Evolutionary conservation across 2,329 filamentous ascomycete species (phyloP), one percentile per base, ranked within the genome.

Genomic region (Sphaerulina vaccinii): DNA sequence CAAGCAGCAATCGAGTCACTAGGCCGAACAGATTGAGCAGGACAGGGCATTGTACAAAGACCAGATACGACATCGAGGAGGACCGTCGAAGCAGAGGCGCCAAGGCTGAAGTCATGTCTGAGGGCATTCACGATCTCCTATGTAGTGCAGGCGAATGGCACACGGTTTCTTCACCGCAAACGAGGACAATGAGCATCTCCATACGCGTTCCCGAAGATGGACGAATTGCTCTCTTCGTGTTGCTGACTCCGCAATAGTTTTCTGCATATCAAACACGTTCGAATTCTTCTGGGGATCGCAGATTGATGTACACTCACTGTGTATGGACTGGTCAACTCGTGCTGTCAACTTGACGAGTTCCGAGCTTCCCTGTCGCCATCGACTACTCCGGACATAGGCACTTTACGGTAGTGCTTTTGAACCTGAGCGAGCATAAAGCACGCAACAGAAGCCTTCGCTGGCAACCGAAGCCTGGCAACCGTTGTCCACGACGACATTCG

Each of bases 1-100:
- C 75, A 79, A 78, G 56, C 52, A 59, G 50, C 23, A 27, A 24
- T 43, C 52, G 32, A 56, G 56, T 13, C 57, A 61, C 51, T 61
- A 61, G 10, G 19, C 16, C 23, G n/a, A 15, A 29, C 23, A 35
- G 15, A 44, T 37, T 18, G 22, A 23, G 39, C 21, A 32, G 42
- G n/a, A 27, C 37, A 29, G 24, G 21, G 47, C 49, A 48, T 49
- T 51, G 52, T 55, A 55, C 49, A 51, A 49, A 51, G 45, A 19
- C 36, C 41, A 41, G 40, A 36, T n/a, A 49, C 37, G 36, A 42
- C 16, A 45, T 27, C 42, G 40, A 49, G 39, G n/a, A 37, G 24
- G 16, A 38, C 33, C 15, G 21, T 27, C 15, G 41, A 39, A 41
- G 36, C 43, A 29, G 38, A 32, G 10, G n/a, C 27, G 36, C 43